phyloP scores from a whole-genome alignment of 2,329 filamentous ascomycete species.

The Paecilomyces sp. region DNA sequence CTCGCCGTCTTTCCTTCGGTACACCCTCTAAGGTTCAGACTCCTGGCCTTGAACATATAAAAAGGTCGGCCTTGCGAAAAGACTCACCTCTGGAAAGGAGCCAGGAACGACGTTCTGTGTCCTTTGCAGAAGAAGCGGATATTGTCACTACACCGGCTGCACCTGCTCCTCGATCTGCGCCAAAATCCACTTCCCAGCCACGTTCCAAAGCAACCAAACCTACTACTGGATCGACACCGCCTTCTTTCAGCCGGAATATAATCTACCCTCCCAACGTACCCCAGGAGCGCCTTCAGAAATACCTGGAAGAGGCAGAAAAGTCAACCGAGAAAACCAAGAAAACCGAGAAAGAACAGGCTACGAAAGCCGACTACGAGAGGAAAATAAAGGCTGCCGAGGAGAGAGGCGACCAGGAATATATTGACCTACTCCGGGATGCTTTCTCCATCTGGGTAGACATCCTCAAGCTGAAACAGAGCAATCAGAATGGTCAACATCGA shows the following conservation, averaged over 20 bases:
- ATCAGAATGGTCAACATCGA: neutral
- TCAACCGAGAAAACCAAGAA: conserved; percentile 6
- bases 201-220: neutral
- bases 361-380: conserved; percentile 2
- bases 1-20: conserved; percentile 4
- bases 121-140: conserved; percentile 16
- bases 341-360: neutral
- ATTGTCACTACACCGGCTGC: conserved; percentile 6
- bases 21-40: conserved; percentile 8
- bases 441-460: neutral
- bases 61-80: conserved; percentile 18
- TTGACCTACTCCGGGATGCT: conserved; percentile 1
- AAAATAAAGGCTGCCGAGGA: conserved; percentile 6
- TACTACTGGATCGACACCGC: neutral
- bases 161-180: conserved; percentile 3
- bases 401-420: conserved; percentile 2
- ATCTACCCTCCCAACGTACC: conserved; percentile 10
- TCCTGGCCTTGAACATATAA: conserved; percentile 10
- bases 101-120: conserved; percentile 17
- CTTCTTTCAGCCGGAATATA: neutral
- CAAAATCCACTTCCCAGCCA: conserved; percentile 1
- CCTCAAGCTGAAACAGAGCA: neutral
- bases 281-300: conserved; percentile 5
- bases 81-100: conserved; percentile 9
- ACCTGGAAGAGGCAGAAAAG: conserved; percentile 7